These are phyloP conservation scores for Plasmodium malariae DNA, from an alignment of 169 alveolate genomes.

Conservation along the genomic window DNA sequence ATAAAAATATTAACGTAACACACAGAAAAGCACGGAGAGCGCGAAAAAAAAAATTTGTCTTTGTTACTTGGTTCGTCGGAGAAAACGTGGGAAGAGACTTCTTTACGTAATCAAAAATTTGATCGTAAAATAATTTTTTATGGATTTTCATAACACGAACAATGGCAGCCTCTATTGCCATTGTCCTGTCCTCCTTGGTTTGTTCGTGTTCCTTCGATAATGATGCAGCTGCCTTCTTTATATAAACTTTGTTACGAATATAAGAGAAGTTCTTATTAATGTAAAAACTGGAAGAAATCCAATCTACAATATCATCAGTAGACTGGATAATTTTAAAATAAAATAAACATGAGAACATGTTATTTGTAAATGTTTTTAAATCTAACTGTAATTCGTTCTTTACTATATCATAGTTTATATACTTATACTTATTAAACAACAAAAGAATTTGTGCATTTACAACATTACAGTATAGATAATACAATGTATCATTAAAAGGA, in stretches of 20 bases:
- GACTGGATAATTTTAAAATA: constrained; percentile 33
- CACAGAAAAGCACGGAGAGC: too few relatives aligned
- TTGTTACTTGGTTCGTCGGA: constrained; percentile 67
- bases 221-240: constrained; percentile 53
- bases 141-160: constrained; percentile 89
- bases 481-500: constrained; percentile 5
- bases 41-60: too few relatives aligned
- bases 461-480: constrained; percentile 79
- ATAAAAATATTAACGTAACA: too few relatives aligned
- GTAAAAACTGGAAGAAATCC: constrained; percentile 62
- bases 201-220: constrained; percentile 73
- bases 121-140: constrained; percentile 70
- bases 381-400: constrained; percentile 44
- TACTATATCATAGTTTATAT: constrained; percentile 62
- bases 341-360: constrained; percentile 58
- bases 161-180: constrained; percentile 91
- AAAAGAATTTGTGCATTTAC: constrained; percentile 83
- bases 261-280: constrained; percentile 44
- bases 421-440: constrained; percentile 78
- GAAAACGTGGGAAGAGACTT: constrained; percentile 53
- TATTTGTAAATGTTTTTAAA: constrained; percentile 53
- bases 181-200: constrained; percentile 84
- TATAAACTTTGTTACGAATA: constrained; percentile 43
- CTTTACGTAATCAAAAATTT: constrained; percentile 70
- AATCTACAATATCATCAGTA: constrained; percentile 27